Evolutionary conservation across 495 filamentous ascomycete genomes (phyloP).

Genomic region (Neurospora sp.): DNA sequence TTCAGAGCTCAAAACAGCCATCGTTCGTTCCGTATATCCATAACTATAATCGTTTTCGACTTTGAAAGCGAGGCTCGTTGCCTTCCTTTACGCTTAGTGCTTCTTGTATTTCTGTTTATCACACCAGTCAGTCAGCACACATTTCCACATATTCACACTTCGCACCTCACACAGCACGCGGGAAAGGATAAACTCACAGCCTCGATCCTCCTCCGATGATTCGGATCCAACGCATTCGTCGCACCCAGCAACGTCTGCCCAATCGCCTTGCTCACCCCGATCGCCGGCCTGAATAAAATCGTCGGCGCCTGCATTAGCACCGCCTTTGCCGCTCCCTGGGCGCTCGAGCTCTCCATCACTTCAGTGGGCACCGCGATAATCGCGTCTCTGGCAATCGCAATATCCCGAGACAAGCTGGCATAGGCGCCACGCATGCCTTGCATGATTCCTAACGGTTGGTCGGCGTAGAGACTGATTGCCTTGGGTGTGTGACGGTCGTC

Average conservation of each 20-base stretch:
- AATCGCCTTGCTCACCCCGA: constrained; percentile 83
- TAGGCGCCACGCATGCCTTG: constrained; percentile 80
- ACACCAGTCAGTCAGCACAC: not conserved
- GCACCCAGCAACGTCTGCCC: constrained; percentile 84
- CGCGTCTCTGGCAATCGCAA: constrained; percentile 74
- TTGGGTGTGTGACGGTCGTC: constrained; percentile 46
- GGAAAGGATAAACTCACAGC: constrained; percentile 53
- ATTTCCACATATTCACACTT: too few species aligned
- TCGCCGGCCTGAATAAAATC: constrained; percentile 78
- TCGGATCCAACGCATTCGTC: constrained; percentile 84
- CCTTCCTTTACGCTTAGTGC: not conserved
- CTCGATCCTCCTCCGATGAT: constrained; percentile 72
- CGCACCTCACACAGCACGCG: too few species aligned
- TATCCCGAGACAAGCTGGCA: constrained; percentile 71
- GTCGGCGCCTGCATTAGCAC: constrained; percentile 78
- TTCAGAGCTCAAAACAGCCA: not conserved
- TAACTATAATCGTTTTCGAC: not conserved
- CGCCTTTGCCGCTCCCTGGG: constrained; percentile 70
- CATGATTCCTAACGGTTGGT: constrained; percentile 79
- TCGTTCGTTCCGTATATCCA: not conserved
- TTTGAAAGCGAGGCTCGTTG: not conserved
- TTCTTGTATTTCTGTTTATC: constrained; percentile 16
- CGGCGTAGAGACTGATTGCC: constrained; percentile 79
- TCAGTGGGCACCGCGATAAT: constrained; percentile 93
- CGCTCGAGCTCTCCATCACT: constrained; percentile 74